These are phyloP conservation scores for Phalaenopsis equestris DNA, from an alignment of 106 monocot genomes.

Conservation along the genomic window DNA sequence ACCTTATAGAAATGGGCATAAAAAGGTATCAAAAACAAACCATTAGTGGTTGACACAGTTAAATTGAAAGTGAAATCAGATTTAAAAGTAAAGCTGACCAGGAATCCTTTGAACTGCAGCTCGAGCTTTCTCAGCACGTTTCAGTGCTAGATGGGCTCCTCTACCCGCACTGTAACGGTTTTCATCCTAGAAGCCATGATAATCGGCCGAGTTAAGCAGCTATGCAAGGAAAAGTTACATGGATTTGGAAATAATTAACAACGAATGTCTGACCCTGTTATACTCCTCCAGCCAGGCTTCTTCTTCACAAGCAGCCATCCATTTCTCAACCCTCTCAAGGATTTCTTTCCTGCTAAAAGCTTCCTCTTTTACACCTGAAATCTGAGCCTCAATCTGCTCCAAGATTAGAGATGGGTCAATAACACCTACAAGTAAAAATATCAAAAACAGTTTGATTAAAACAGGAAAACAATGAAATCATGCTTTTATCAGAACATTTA, in stretches of 20 bases:
- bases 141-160: slow-evolving; percentile 59
- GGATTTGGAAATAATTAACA: neutral
- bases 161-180: slow-evolving; percentile 68
- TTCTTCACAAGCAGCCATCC: slow-evolving; percentile 57
- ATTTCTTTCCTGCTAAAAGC: slow-evolving; percentile 56
- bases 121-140: slow-evolving; percentile 74
- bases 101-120: slow-evolving; percentile 48
- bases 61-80: no score
- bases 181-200: slow-evolving; percentile 44
- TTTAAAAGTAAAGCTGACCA: slow-evolving; percentile 13
- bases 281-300: slow-evolving; percentile 78
- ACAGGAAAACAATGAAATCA: neutral
- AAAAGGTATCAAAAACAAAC: neutral
- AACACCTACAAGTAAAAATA: slow-evolving; percentile 24
- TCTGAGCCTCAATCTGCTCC: slow-evolving; percentile 54
- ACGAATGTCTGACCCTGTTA: slow-evolving; percentile 37
- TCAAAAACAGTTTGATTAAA: neutral
- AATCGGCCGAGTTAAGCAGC: neutral
- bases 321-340: slow-evolving; percentile 72
- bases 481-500: neutral
- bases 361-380: slow-evolving; percentile 51
- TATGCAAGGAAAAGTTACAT: neutral
- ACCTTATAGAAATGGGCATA: neutral
- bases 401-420: slow-evolving; percentile 46
- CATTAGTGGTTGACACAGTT: neutral